Conservation (phyloP, 306 rosid genomes). For the Cercis canadensis region DNA sequence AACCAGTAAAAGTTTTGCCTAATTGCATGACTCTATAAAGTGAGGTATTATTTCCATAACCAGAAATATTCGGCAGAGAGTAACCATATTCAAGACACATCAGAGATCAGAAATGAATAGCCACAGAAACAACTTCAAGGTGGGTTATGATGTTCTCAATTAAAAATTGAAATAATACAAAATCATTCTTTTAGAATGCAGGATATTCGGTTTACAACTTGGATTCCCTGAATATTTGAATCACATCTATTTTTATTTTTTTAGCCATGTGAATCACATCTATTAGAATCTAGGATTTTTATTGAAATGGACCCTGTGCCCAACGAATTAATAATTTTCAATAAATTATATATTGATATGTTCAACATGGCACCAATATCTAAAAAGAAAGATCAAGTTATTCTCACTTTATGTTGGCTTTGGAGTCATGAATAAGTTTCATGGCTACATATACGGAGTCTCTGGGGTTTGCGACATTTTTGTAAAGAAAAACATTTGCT, state of each 20-base stretch:
- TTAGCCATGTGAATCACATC: not conserved
- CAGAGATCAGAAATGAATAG: not conserved
- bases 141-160: not conserved
- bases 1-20: no score
- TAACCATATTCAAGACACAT: not conserved
- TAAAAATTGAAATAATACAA: not conserved
- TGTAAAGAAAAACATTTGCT: no score
- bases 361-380: not conserved
- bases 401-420: not conserved
- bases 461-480: not conserved
- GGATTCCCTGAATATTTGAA: no score
- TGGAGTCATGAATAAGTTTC: not conserved
- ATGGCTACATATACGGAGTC: not conserved
- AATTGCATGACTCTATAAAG: no score
- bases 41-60: no score
- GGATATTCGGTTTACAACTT: no score
- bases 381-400: not conserved
- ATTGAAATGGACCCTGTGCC: not conserved
- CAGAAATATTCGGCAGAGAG: no score
- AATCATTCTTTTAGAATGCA: no score
- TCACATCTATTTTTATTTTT: no score
- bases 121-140: conserved; percentile 4
- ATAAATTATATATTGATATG: not conserved
- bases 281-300: not conserved
- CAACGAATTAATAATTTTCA: not conserved